Percentiles rank a stretch among this genome's conserved stretches.
These are phyloP conservation scores for Thalassiosira livingstoniorum DNA, from an alignment of 352 stramenopile species.

Conservation along the genomic window DNA sequence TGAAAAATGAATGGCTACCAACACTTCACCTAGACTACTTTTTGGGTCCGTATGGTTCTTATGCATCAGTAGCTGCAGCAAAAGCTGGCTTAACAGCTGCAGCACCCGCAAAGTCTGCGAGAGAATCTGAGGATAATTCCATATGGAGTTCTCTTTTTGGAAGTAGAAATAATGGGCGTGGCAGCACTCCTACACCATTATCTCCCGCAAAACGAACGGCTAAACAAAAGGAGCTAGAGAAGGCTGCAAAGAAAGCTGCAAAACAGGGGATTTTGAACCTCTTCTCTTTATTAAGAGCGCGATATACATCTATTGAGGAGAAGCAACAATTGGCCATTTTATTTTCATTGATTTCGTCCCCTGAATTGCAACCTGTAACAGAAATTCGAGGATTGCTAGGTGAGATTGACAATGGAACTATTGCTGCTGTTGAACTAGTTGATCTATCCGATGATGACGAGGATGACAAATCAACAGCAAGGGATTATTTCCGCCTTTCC, in stretches of 20 bases:
- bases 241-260: slow-evolving; percentile 44
- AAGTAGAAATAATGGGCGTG: slow-evolving; percentile 15
- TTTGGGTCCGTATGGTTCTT: slow-evolving; percentile 81
- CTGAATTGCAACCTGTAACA: slow-evolving; percentile 76
- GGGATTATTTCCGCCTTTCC: slow-evolving; percentile 68
- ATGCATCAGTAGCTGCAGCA: slow-evolving; percentile 73
- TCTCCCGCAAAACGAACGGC: slow-evolving; percentile 29
- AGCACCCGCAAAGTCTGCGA: slow-evolving; percentile 60
- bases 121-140: slow-evolving; percentile 8
- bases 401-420: slow-evolving; percentile 83
- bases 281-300: slow-evolving; percentile 79
- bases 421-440: slow-evolving; percentile 69
- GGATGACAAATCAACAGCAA: slow-evolving; percentile 7
- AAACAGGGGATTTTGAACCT: slow-evolving; percentile 84
- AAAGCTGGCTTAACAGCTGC: slow-evolving; percentile 74
- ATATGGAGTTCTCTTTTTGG: slow-evolving; percentile 36
- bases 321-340: slow-evolving; percentile 86
- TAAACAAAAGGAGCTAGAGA: slow-evolving; percentile 44
- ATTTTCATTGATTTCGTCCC: slow-evolving; percentile 82
- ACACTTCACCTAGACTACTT: too few species aligned
- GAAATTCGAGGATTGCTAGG: slow-evolving; percentile 82
- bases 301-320: slow-evolving; percentile 76
- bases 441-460: slow-evolving; percentile 36
- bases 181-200: slow-evolving; percentile 13
- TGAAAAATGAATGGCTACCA: too few species aligned